Evolutionary conservation across 331 rosid genomes (phyloP), one percentile per base, ranked within the genome.

Genomic region (Quercus phellos): DNA sequence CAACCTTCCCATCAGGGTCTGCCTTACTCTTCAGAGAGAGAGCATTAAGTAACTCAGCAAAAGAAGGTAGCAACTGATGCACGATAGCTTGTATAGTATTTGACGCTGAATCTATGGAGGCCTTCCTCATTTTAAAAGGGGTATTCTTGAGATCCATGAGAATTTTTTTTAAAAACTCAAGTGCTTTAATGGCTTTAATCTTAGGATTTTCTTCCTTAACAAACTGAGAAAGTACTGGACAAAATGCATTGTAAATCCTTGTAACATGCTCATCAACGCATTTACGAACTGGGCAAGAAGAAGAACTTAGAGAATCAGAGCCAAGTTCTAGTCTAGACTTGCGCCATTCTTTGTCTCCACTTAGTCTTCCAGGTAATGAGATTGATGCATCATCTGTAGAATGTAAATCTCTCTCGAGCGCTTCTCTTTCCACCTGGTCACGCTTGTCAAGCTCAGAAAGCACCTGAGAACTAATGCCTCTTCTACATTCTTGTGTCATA

Each of bases 331-430:
- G 81, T 85, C 99, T 92, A 76, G 86, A 86, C 84, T 82, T 85
- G 72, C 99, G 96, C 99, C 99, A 94, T 87, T 90, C 96, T 85
- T 92, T 87, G 83, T 86, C 84, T 77, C 98, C 99, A 81, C 94
- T 94, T 84, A 76, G 91, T 80, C 99, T 94, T 76, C 97, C 99
- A 74, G 99, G 99, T 79, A 94, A 88, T 63, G 90, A 86, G 83
- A 85, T 82, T 68, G 90, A 84, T 77, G 79, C 63, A 50, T 90
- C 89, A 60, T 86, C 89, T 18, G 77, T 81, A 85, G 93, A 68
- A 79, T 80, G 77, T 19, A 89, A 71, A 73, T 84, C 75, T 50
- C 87, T 86, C 71, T 94, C 93, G 6, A 93, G 71, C 68, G 75
- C 85, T 83, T 81, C 89, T 55, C 72, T 86, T 90, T 94, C 99